phyloP scores from a whole-genome alignment of 495 filamentous ascomycete species.

The Aspergillus wentii region DNA sequence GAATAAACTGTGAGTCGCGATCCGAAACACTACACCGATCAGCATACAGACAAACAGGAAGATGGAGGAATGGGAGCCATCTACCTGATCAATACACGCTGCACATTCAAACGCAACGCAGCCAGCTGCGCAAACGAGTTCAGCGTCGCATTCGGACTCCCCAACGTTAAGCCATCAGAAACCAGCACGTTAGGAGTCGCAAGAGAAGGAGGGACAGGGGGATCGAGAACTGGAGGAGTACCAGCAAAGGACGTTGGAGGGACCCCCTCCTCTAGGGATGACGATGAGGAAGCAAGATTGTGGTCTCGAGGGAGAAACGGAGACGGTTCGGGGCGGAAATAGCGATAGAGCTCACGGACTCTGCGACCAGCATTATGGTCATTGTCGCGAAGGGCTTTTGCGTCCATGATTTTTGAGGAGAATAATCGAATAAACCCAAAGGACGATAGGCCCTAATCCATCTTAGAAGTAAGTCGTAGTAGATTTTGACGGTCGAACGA shows the following conservation, averaged over 20 bases:
- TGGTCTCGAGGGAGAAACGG: constrained; percentile 3
- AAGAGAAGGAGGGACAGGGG: constrained; percentile 6
- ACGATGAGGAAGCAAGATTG: constrained; percentile 7
- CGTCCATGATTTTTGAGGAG: constrained; percentile 13
- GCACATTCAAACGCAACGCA: constrained; percentile 42
- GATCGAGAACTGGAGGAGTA: too few relatives aligned
- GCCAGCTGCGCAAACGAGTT: constrained; percentile 45
- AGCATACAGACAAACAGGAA: neutral
- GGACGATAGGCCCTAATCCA: too few relatives aligned
- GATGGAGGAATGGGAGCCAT: constrained; percentile 7
- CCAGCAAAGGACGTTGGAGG: neutral
- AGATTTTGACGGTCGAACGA: too few relatives aligned
- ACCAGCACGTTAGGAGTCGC: constrained; percentile 2
- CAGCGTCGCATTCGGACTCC: constrained; percentile 50
- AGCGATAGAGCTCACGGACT: constrained; percentile 43
- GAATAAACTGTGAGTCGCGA: constrained; percentile 49
- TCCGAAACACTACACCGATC: constrained; percentile 46
- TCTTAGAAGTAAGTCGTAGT: too few relatives aligned
- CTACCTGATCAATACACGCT: constrained; percentile 41
- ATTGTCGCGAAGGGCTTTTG: constrained; percentile 3
- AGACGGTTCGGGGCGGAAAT: constrained; percentile 33
- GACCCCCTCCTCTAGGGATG: neutral
- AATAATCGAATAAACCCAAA: too few relatives aligned
- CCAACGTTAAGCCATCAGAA: constrained; percentile 19
- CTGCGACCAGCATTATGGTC: constrained; percentile 29